Conservation (phyloP, 108 stramenopile species). For the Cylindrotheca fusiformis region DNA sequence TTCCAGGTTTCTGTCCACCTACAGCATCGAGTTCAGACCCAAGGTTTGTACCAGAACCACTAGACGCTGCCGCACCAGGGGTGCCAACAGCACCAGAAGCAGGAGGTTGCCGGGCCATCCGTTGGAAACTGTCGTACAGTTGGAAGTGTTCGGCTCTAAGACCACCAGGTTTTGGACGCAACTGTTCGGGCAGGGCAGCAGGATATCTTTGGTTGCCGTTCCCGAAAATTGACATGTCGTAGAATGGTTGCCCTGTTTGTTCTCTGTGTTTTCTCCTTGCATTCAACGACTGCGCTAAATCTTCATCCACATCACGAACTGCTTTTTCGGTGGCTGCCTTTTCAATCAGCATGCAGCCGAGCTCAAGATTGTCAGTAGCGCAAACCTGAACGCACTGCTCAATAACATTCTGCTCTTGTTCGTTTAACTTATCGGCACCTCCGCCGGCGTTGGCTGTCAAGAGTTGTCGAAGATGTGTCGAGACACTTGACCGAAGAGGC, state of each 20-base stretch:
- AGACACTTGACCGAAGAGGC: constrained; percentile 91
- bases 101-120: constrained; percentile 73
- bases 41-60: constrained; percentile 4
- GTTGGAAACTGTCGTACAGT: constrained; percentile 97
- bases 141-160: constrained; percentile 86
- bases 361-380: constrained; percentile 93
- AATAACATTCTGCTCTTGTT: constrained; percentile 72
- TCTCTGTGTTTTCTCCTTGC: constrained; percentile 83
- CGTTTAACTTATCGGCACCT: constrained; percentile 47
- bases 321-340: constrained; percentile 99
- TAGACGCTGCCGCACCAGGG: constrained; percentile 13
- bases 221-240: constrained; percentile 94
- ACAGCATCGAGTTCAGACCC: constrained; percentile 8
- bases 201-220: constrained; percentile 84
- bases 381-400: constrained; percentile 94
- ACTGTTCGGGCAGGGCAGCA: constrained; percentile 85
- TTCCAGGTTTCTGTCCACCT: constrained; percentile 13
- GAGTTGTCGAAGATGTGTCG: constrained; percentile 92
- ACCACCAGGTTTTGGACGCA: constrained; percentile 93
- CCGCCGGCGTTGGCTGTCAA: constrained; percentile 45
- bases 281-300: constrained; percentile 63
- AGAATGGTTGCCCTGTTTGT: constrained; percentile 83
- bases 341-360: constrained; percentile 98
- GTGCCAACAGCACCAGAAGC: constrained; percentile 38
- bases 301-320: constrained; percentile 93